phyloP scores from a whole-genome alignment of 352 stramenopile genomes.

The Pythium dissotocum region DNA sequence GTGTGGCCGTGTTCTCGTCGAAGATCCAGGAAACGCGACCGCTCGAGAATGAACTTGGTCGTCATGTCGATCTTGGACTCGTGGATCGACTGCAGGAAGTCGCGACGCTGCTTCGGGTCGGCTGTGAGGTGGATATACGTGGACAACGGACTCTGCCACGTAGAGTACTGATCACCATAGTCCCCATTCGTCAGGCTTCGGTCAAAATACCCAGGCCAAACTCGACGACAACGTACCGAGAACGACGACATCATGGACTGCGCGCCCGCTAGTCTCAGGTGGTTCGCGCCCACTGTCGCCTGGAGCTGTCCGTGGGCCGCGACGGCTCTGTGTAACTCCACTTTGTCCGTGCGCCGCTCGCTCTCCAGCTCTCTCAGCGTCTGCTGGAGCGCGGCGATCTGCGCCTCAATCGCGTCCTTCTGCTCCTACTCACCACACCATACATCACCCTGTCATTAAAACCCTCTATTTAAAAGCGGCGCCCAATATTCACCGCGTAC shows the following conservation, averaged over 20 bases:
- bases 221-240: neutral
- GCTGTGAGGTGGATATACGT: constrained; percentile 21
- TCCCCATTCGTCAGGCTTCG: neutral
- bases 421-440: constrained; percentile 11
- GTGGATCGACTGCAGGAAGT: neutral
- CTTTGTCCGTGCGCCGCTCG: constrained; percentile 5
- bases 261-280: constrained; percentile 20
- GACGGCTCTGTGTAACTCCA: constrained; percentile 12
- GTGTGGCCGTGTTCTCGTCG: constrained; percentile 16
- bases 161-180: neutral
- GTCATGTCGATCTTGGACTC: constrained; percentile 15
- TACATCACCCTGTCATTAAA: neutral
- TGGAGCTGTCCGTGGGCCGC: constrained; percentile 7
- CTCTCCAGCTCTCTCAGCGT: constrained; percentile 10
- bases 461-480: neutral
- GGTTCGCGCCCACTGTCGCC: constrained; percentile 10
- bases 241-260: constrained; percentile 28
- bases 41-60: constrained; percentile 17
- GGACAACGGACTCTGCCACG: constrained; percentile 12
- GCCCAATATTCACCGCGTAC: neutral
- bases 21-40: constrained; percentile 19
- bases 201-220: too few species aligned
- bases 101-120: constrained; percentile 1
- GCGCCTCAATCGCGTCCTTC: constrained; percentile 13
- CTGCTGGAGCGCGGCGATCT: constrained; percentile 18